Conservation (phyloP, 192 early-diverging fungal genomes). For the Entophlyctis luteolus region DNA sequence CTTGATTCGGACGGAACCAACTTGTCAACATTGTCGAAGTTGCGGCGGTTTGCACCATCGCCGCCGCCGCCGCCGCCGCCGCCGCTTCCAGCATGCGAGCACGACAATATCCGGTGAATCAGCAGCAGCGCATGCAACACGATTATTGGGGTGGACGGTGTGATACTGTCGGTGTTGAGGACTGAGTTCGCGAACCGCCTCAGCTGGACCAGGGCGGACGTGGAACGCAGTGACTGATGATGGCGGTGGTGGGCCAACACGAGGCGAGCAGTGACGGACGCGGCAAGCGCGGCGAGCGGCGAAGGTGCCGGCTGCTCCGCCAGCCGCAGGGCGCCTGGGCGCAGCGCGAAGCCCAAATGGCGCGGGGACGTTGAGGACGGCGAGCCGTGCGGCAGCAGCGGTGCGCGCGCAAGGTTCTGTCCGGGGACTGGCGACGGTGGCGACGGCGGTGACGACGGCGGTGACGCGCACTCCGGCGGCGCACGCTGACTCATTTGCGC, state of each 20-base stretch:
- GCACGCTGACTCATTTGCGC: too few relatives aligned
- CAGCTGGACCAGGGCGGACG: neutral
- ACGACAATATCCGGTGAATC: constrained; percentile 1
- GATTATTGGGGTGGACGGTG: neutral
- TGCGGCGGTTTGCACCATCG: too few relatives aligned
- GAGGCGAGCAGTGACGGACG: neutral
- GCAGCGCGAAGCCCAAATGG: too few relatives aligned
- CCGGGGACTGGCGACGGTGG: neutral
- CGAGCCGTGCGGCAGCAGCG: neutral
- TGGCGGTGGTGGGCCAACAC: neutral
- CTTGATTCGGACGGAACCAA: too few relatives aligned
- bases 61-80: too few relatives aligned
- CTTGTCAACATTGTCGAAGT: too few relatives aligned
- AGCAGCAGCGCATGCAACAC: constrained; percentile 14
- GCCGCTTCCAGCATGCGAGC: too few relatives aligned
- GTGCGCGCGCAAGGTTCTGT: neutral
- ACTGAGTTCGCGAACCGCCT: neutral
- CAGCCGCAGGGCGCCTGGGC: too few relatives aligned
- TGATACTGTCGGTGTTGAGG: neutral
- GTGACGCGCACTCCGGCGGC: too few relatives aligned
- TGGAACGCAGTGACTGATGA: neutral
- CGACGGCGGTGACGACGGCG: too few relatives aligned
- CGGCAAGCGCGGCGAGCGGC: neutral
- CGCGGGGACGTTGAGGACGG: neutral
- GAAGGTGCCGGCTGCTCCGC: neutral